These are phyloP conservation scores for Dendrostoma leiphaemia DNA, from an alignment of 2,329 filamentous ascomycete genomes.

Conservation along the genomic window DNA sequence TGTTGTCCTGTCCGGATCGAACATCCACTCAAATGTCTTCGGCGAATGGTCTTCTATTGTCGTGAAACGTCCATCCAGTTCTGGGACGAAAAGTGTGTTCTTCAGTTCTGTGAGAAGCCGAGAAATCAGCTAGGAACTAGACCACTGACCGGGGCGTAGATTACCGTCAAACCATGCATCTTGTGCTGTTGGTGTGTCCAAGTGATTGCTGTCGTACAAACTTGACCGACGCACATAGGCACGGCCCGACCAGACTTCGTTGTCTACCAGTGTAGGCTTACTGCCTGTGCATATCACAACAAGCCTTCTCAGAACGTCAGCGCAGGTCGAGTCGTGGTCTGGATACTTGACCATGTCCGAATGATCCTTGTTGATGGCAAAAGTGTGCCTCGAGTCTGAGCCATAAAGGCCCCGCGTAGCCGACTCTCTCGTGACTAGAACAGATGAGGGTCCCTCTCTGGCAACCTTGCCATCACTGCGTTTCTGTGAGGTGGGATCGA, in stretches of 20 bases:
- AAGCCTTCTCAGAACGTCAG: neutral
- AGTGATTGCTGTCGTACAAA: no score
- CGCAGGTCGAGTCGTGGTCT: conserved; percentile 1
- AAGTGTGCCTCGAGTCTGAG: neutral
- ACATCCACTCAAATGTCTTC: neutral
- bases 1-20: neutral
- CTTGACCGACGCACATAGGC: no score
- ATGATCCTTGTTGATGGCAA: conserved; percentile 24
- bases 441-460: conserved; percentile 16
- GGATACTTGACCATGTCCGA: conserved; percentile 25
- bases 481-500: conserved; percentile 5
- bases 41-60: neutral
- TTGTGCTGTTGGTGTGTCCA: neutral
- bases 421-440: conserved; percentile 22
- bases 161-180: neutral
- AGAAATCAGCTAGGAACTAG: no score
- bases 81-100: neutral
- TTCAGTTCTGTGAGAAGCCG: neutral
- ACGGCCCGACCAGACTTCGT: no score
- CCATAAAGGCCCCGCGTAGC: conserved; percentile 21
- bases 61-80: neutral
- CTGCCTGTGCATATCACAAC: neutral
- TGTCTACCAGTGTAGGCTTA: no score
- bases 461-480: conserved; percentile 12
- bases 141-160: no score